A percentile compares a stretch with the other conserved stretches of the same genome.
These are phyloP conservation scores for Calonectria multiphialidica DNA, from an alignment of 2,329 filamentous ascomycete species.

Conservation along the genomic window DNA sequence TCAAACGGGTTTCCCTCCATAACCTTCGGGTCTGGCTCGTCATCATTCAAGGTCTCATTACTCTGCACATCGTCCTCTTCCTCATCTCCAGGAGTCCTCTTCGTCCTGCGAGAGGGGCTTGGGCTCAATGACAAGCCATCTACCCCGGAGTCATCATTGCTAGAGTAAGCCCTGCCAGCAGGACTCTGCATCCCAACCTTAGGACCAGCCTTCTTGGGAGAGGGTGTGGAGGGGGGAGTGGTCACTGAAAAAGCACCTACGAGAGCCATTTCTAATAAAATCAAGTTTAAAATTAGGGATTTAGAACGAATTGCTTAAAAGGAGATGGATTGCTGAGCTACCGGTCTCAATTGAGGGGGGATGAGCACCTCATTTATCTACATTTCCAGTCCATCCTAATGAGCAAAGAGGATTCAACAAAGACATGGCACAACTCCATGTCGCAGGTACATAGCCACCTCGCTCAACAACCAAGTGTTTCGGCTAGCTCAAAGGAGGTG, in stretches of 20 bases:
- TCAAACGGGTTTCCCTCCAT: constrained; percentile 49
- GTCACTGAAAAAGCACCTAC: not conserved
- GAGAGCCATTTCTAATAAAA: not conserved
- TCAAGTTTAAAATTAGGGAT: not conserved
- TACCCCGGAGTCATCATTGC: not conserved
- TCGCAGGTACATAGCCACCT: not conserved
- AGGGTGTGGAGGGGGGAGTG: not conserved
- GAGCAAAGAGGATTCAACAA: not conserved
- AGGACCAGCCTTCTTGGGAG: not conserved
- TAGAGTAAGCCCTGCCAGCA: not conserved
- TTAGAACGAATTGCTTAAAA: not conserved
- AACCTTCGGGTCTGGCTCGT: not conserved
- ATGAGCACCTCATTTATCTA: not conserved
- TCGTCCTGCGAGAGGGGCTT: not conserved
- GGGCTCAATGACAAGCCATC: not conserved
- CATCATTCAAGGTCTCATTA: not conserved
- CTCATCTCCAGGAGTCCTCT: not conserved
- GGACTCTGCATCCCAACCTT: not conserved
- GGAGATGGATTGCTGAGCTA: not conserved
- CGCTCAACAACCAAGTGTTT: not conserved
- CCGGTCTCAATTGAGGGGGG: not conserved
- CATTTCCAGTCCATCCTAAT: not conserved
- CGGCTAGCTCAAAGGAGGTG: not conserved
- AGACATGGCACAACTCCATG: not conserved
- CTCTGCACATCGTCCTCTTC: not conserved